Base-by-base conservation (phyloP, 352 stramenopile genomes). In the Phytophthora palmivora region DNA sequence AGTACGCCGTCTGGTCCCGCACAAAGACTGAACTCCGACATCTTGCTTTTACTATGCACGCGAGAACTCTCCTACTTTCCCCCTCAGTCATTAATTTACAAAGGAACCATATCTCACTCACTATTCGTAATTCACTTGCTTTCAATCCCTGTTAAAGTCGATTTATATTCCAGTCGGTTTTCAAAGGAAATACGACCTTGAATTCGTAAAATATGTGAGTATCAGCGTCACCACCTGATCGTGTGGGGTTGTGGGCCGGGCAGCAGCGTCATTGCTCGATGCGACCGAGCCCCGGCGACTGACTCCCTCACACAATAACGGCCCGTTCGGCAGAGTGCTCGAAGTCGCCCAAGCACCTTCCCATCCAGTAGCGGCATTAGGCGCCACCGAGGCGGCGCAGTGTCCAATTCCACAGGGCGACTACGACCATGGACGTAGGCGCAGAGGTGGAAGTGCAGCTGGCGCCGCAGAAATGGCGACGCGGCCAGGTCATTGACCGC, bases 401-500 rank as follows among this genome's bases (percentile, higher is more conserved):
- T 55, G 56, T 60, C 43, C 45, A 50, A 75, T 58, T 34, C 33
- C 19, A 49, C 24, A 28, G 24, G 24, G 24, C 24, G 6, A 6
- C 24, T 28, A 28, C 24, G 24, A 28, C 50, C 8, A 91, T 92
- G 81, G 78, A 91, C 71, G 71, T 90, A 47, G 80, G 76, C 58
- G 75, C 74, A 9, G 65, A 89, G 55, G 84, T 89, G 50, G 80
- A 89, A 70, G 78, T 89, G 63, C 68, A 79, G 51, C 39, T 76
- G 21, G 55, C 30, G 22, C 63, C 78, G 47, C 64, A 76, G 44
- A 59, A 57, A 30, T 92, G 84, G 81, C 75, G 62, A 34, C 78
- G 69, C 21, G 84, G 70, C 32, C 48, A 75, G 37, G 69, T 91
- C 42, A 74, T 89, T 41, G 81, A 92, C 67, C 76, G 84, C 48